Base-by-base conservation (phyloP, 257 asterid genomes). In the Ilex aquifolium region DNA sequence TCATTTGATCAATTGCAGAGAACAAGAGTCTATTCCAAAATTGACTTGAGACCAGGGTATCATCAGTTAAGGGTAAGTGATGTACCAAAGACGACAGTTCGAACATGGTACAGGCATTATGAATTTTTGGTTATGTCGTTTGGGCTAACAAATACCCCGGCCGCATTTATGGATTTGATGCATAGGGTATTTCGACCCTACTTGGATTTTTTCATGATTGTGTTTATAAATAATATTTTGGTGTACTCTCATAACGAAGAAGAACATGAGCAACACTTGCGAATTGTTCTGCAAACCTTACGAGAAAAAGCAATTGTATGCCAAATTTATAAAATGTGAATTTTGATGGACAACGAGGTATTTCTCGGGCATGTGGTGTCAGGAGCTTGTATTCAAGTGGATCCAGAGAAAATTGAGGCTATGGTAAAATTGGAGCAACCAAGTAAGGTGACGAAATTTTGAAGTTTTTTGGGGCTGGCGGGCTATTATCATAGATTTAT, bases 91-190 rank as follows among this genome's bases (percentile, higher is more conserved):
- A 50, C 56, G n/a, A 14, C 56, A 50, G 6, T 50, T n/a, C 56
- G n/a, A 4, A 50, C 56, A 7, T 5, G 56, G 56, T 6, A 50
- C 13, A 14, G 56, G 5, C 56, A 50, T 50, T 50, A 50, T 50
- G 56, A 50, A 14, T 50, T 50, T 14, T n/a, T 50, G 17, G 17
- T 50, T 7, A 50, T 50, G 56, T 14, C 56, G 13, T 50, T 50
- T 50, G 56, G 56, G 56, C 13, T 50, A 14, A 50, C 56, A 6
- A 50, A 7, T 50, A 14, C 56, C n/a, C 56, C 56, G 4, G 56
- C n/a, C 13, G 56, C 56, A 50, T 50, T 50, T 14, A 50, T 50
- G 56, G 56, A 50, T 50, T 14, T 50, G 56, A 50, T 50, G 56
- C 14, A 50, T 50, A 6, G n/a, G 56, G 17, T 50, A 5, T 50